A percentile compares a stretch with the other conserved stretches of the same genome.
Conservation (phyloP, 202 grass and related monocot genomes). For the Cymbopogon flexuosus region DNA sequence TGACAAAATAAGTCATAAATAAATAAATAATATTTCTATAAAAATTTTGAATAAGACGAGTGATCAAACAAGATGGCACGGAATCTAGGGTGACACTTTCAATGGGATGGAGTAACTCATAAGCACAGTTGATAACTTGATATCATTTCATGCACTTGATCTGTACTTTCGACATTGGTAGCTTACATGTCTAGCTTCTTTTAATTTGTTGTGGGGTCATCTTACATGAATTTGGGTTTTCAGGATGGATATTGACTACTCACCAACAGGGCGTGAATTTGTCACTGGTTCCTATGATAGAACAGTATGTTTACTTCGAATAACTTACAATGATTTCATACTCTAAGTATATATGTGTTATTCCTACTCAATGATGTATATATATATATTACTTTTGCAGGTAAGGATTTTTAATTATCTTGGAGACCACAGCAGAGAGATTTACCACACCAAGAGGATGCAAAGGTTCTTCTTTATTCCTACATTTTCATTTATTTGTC, state of each 20-base stretch:
- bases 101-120: too few relatives aligned
- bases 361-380: background rate
- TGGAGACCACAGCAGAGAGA: slow-evolving; percentile 90
- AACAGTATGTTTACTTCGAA: slow-evolving; percentile 51
- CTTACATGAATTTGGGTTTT: slow-evolving; percentile 36
- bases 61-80: too few relatives aligned
- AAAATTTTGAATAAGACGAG: too few relatives aligned
- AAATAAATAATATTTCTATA: too few relatives aligned
- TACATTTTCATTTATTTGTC: background rate
- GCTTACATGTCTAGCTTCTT: background rate
- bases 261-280: slow-evolving; percentile 89
- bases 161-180: background rate
- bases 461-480: slow-evolving; percentile 64
- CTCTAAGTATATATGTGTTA: background rate
- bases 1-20: too few relatives aligned
- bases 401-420: slow-evolving; percentile 76
- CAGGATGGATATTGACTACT: slow-evolving; percentile 99
- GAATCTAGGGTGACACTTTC: too few relatives aligned
- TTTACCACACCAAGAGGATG: slow-evolving; percentile 99
- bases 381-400: slow-evolving; percentile 47
- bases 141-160: slow-evolving; percentile 5
- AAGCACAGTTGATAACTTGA: background rate
- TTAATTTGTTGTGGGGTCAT: slow-evolving; percentile 5
- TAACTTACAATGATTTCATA: slow-evolving; percentile 6
- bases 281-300: slow-evolving; percentile 98